Evolutionary conservation across 2,329 filamentous ascomycete species (phyloP), one percentile per base, ranked within the genome.

Genomic region (Cladosporium oxysporum): DNA sequence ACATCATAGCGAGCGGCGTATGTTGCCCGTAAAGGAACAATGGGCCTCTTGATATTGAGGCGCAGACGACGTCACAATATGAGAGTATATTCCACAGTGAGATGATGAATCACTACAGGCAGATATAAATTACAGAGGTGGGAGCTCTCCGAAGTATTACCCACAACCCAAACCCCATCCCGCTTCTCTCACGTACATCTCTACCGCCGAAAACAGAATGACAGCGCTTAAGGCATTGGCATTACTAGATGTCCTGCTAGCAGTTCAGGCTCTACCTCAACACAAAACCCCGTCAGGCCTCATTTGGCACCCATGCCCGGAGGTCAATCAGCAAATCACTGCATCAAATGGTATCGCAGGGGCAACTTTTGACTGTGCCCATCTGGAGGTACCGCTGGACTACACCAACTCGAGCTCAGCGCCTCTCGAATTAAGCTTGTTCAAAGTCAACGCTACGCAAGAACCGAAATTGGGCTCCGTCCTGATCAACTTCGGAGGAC

Each of bases 401-500:
- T 60, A 60, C 49, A 66, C 62, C 12, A 61, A 68, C 21, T 12
- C 26, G 1, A 16, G 41, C 14, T 65, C 62, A 33, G 26, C 16
- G 12, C 68, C 52, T 10, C 55, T 73, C 11, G 58, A 66, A 6
- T 55, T 74, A 2, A 35, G 65, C 18, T 29, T 74, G 5, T 31
- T 71, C 21, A 70, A 66, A 28, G 50, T 67, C n/a, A 23, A 50
- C n/a, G 72, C 72, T 5, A 62, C 58, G 2, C 64, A 70, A 26
- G 21, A 67, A 35, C 71, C 70, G 1, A 50, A 44, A 5, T 66
- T 66, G 12, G 72, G 71, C n/a, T 71, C 58, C 16, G 70, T 75
- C 3, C 31, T 72, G 8, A 47, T 71, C 21, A 73, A 75, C 61
- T 68, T 63, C 23, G 72, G 72, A n/a, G 72, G 73, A 11, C 73